Evolutionary conservation across 495 filamentous ascomycete genomes (phyloP).

Genomic region (Penicillium pancosmium): DNA sequence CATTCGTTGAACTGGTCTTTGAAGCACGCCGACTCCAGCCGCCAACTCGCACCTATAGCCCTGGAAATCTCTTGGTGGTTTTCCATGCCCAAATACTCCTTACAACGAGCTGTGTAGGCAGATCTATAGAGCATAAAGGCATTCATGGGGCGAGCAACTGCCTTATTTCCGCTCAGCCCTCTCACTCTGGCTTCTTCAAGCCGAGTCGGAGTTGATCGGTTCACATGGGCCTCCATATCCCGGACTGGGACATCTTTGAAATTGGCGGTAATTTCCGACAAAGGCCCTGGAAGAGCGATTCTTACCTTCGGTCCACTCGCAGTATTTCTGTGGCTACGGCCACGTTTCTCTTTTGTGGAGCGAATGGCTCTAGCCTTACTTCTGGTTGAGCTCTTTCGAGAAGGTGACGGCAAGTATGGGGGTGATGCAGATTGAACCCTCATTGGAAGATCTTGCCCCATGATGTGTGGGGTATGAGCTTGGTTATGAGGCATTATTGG

Average conservation of each 20-base stretch:
- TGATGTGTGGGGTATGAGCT: conserved; percentile 33
- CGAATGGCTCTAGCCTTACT: conserved; percentile 7
- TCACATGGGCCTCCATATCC: conserved; percentile 84
- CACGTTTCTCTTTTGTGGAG: conserved; percentile 7
- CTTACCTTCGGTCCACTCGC: neutral
- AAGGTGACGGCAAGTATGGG: conserved; percentile 12
- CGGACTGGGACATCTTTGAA: conserved; percentile 63
- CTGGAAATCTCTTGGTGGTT: conserved; percentile 71
- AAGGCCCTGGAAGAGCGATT: conserved; percentile 48
- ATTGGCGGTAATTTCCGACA: conserved; percentile 78
- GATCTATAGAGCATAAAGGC: conserved; percentile 98
- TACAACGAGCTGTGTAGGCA: conserved; percentile 76
- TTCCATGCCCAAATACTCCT: neutral
- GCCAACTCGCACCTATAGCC: conserved; percentile 22
- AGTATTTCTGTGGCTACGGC: conserved; percentile 5
- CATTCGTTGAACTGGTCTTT: conserved; percentile 80
- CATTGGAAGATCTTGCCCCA: conserved; percentile 18
- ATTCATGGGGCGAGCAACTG: conserved; percentile 90
- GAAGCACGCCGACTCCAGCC: neutral
- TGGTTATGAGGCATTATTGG: conserved; percentile 16
- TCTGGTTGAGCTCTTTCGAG: conserved; percentile 5
- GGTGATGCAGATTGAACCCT: conserved; percentile 7
- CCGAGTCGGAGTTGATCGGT: conserved; percentile 67
- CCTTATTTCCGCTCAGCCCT: conserved; percentile 51
- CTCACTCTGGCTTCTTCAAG: conserved; percentile 71